A percentile compares a stretch with the other conserved stretches of the same genome.
Evolutionary conservation across 495 filamentous ascomycete genomes (phyloP).

Genomic region (Usnea hakonensis): DNA sequence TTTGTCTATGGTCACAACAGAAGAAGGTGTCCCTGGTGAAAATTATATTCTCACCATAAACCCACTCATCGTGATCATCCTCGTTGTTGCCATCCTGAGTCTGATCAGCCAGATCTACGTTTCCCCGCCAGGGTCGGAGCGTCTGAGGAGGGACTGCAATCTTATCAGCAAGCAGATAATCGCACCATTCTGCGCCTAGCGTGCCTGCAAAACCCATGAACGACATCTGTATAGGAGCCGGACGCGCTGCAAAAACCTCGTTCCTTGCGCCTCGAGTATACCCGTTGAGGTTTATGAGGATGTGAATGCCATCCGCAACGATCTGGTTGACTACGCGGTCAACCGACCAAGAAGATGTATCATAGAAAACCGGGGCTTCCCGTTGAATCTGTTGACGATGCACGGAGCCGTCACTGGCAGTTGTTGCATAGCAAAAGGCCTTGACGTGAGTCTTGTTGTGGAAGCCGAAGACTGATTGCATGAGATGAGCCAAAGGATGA

Average conservation of each 20-base stretch:
- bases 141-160: slow-evolving; percentile 80
- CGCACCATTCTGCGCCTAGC: slow-evolving; percentile 95
- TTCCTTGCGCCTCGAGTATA: slow-evolving; percentile 97
- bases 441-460: slow-evolving; percentile 66
- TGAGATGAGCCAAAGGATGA: slow-evolving; percentile 90
- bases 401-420: slow-evolving; percentile 79
- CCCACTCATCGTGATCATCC: slow-evolving; percentile 63
- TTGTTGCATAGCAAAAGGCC: slow-evolving; percentile 97
- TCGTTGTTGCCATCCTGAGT: slow-evolving; percentile 60
- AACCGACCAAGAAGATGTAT: slow-evolving; percentile 79
- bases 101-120: slow-evolving; percentile 63
- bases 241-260: slow-evolving; percentile 91
- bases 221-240: slow-evolving; percentile 96
- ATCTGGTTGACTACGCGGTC: slow-evolving; percentile 86
- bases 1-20: slow-evolving; percentile 95
- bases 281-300: slow-evolving; percentile 93
- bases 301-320: slow-evolving; percentile 87
- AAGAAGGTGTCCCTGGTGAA: slow-evolving; percentile 96
- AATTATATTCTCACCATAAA: slow-evolving; percentile 96
- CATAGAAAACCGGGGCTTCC: slow-evolving; percentile 86
- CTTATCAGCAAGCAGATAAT: slow-evolving; percentile 88
- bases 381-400: slow-evolving; percentile 92
- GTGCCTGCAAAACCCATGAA: slow-evolving; percentile 99
- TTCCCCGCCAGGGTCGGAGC: slow-evolving; percentile 67
- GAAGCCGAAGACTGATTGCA: slow-evolving; percentile 97